Conservation (phyloP, 2,329 filamentous ascomycete species). For the Laburnicola sp. region DNA sequence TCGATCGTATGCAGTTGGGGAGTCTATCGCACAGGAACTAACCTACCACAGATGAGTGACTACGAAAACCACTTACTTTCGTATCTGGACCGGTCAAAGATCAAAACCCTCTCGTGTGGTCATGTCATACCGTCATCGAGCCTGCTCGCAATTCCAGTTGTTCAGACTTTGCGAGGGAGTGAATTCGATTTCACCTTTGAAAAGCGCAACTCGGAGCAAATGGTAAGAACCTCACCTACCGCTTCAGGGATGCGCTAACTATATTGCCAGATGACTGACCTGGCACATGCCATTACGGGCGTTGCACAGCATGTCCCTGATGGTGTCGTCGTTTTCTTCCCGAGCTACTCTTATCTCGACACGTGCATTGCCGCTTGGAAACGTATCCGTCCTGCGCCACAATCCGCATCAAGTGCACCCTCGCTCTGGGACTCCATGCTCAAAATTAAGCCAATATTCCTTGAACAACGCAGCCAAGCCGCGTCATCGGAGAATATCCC, state of each 20-base stretch:
- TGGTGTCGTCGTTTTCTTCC: conserved; percentile 92
- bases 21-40: background rate
- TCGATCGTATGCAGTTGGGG: background rate
- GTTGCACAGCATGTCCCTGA: conserved; percentile 77
- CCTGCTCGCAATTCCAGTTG: conserved; percentile 75
- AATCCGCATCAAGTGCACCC: background rate
- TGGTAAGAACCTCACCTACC: conserved; percentile 49
- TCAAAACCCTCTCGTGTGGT: conserved; percentile 86
- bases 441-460: conserved; percentile 58
- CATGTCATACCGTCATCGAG: conserved; percentile 88
- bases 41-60: conserved; percentile 68
- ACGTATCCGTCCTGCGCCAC: conserved; percentile 13
- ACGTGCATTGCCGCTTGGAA: conserved; percentile 60
- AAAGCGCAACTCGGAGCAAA: conserved; percentile 67
- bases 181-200: conserved; percentile 88
- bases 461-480: conserved; percentile 39
- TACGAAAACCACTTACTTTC: conserved; percentile 87
- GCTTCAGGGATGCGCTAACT: conserved; percentile 1
- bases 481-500: conserved; percentile 60
- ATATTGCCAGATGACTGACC: conserved; percentile 60
- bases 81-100: conserved; percentile 62
- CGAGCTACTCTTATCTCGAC: conserved; percentile 88
- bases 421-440: conserved; percentile 60
- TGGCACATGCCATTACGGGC: conserved; percentile 73
- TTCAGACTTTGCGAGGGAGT: conserved; percentile 50